These are phyloP conservation scores for Paramecium caudatum DNA, from an alignment of 73 alveolate genomes.

Conservation along the genomic window DNA sequence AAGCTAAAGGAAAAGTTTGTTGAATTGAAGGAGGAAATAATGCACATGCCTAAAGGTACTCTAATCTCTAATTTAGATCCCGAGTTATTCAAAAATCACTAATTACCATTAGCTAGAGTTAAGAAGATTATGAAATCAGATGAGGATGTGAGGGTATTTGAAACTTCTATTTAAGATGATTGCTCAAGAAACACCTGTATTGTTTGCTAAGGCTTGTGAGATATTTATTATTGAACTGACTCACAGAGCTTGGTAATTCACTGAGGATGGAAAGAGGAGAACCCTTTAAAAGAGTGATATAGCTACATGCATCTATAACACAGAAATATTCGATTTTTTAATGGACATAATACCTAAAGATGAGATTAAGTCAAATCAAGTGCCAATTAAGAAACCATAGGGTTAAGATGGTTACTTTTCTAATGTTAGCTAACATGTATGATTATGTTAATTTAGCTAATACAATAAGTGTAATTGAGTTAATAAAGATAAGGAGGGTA, in stretches of 20 bases:
- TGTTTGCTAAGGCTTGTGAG: conserved; percentile 99
- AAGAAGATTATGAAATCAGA: conserved; percentile 98
- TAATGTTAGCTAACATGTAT: conserved; percentile 32
- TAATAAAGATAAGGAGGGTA: conserved; percentile 25
- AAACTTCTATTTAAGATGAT: conserved; percentile 83
- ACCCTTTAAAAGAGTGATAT: conserved; percentile 97
- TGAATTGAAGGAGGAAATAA: conserved; percentile 75
- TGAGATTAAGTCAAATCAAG: conserved; percentile 51
- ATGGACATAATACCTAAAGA: conserved; percentile 81
- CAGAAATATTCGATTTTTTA: conserved; percentile 97
- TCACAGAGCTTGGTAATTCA: conserved; percentile 95
- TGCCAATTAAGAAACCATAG: conserved; percentile 70
- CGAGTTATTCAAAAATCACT: conserved; percentile 88
- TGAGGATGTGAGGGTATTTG: conserved; percentile 93
- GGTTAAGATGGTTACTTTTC: conserved; percentile 66
- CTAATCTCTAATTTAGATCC: conserved; percentile 67
- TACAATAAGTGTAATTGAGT: conserved; percentile 18
- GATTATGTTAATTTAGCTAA: background rate
- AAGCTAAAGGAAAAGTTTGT: conserved; percentile 73
- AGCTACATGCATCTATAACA: conserved; percentile 94
- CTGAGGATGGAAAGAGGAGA: conserved; percentile 96
- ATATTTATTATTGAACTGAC: conserved; percentile 98
- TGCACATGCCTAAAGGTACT: conserved; percentile 74
- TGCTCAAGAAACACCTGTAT: conserved; percentile 98
- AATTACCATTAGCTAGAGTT: conserved; percentile 98